A percentile compares a stretch with the other conserved stretches of the same genome.
phyloP scores from a whole-genome alignment of 2,329 filamentous ascomycete genomes.

The Trichophaea hybrida region DNA sequence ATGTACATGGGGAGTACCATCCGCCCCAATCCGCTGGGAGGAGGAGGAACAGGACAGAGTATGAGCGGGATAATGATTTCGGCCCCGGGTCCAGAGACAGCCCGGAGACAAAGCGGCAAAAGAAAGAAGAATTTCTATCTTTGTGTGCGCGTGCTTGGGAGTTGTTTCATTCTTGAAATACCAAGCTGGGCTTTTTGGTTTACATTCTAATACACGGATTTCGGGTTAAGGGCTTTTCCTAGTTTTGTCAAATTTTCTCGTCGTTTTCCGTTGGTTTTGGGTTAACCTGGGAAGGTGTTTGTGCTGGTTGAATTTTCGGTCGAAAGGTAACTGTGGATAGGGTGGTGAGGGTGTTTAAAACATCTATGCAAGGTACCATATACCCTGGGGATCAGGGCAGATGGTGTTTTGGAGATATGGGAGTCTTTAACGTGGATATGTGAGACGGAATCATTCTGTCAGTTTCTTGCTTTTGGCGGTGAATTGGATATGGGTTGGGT shows the following conservation, averaged over 20 bases:
- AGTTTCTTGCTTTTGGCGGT: too few species aligned
- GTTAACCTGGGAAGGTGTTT: not conserved
- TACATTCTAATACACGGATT: not conserved
- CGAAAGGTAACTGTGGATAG: not conserved
- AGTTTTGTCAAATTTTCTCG: not conserved
- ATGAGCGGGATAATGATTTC: slow-evolving; percentile 69
- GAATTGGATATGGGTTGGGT: too few species aligned
- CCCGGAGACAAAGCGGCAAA: slow-evolving; percentile 65
- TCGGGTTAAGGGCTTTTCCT: slow-evolving; percentile 9
- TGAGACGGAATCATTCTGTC: not conserved
- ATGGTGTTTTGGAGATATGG: not conserved
- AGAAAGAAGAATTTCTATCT: slow-evolving; percentile 53
- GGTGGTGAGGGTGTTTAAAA: not conserved
- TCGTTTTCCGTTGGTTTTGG: not conserved
- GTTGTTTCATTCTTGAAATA: slow-evolving; percentile 67
- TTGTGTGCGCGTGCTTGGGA: slow-evolving; percentile 90
- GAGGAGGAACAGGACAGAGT: slow-evolving; percentile 72
- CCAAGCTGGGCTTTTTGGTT: slow-evolving; percentile 7
- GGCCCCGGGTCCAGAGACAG: slow-evolving; percentile 35
- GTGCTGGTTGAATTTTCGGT: slow-evolving; percentile 1
- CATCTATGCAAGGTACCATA: not conserved
- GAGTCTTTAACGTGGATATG: not conserved
- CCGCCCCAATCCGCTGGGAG: slow-evolving; percentile 31
- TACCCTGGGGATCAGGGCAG: not conserved
- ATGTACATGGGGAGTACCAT: slow-evolving; percentile 27